phyloP scores from a whole-genome alignment of 2,329 filamentous ascomycete genomes.

The Verruconis gallopava region DNA sequence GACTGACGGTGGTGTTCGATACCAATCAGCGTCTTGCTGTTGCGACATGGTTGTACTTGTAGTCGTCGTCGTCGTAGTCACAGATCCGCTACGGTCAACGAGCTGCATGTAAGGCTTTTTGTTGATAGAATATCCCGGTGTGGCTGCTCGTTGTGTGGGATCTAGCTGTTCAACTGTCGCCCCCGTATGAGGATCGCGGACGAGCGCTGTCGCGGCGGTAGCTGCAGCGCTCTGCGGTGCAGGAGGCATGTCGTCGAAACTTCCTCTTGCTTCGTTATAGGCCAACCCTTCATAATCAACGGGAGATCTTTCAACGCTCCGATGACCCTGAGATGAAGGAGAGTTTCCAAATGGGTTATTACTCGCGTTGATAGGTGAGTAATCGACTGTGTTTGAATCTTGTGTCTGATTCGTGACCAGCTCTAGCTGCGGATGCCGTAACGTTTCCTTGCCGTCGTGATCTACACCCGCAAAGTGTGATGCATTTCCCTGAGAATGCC shows the following conservation, averaged over 20 bases:
- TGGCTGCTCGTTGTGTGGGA: background rate
- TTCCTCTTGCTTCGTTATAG: background rate
- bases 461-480: too few species aligned
- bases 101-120: slow-evolving; percentile 7
- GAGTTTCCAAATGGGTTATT: slow-evolving; percentile 7
- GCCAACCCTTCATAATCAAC: slow-evolving; percentile 3
- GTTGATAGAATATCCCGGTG: background rate
- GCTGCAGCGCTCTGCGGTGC: background rate
- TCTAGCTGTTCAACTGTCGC: too few species aligned
- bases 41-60: too few species aligned
- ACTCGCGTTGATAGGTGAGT: slow-evolving; percentile 8
- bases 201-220: background rate
- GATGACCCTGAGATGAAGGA: background rate
- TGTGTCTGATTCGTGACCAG: slow-evolving; percentile 7
- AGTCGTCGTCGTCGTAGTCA: background rate
- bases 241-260: slow-evolving; percentile 1
- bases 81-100: background rate
- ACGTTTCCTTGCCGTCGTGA: background rate
- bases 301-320: background rate
- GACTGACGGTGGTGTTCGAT: background rate
- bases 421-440: background rate
- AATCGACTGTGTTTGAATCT: background rate
- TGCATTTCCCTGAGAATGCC: too few species aligned
- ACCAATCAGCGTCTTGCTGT: background rate
- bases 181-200: background rate